A percentile compares a stretch with the other conserved stretches of the same genome.
phyloP scores from a whole-genome alignment of 129 eudicot species.

The Ambrosia artemisiifolia region DNA sequence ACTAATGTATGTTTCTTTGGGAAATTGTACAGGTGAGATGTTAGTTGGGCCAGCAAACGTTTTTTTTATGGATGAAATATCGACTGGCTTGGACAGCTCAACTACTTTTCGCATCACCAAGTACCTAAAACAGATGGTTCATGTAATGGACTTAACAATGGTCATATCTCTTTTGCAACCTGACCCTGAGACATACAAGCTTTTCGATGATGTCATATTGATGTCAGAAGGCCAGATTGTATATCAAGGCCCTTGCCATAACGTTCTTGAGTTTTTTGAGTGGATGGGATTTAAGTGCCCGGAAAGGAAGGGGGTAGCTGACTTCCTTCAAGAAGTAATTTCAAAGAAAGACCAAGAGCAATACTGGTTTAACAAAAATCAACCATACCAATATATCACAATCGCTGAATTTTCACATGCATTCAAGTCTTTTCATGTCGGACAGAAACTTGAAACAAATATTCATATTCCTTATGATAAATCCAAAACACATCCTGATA shows the following conservation, averaged over 20 bases:
- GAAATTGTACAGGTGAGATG: slow-evolving; percentile 48
- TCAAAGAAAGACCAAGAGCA: slow-evolving; percentile 36
- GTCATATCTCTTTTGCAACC: slow-evolving; percentile 62
- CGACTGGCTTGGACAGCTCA: slow-evolving; percentile 59
- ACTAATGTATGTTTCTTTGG: no score
- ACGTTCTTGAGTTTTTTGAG: slow-evolving; percentile 46
- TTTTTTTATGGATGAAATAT: slow-evolving; percentile 62
- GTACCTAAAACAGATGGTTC: slow-evolving; percentile 45
- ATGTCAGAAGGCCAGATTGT: slow-evolving; percentile 57
- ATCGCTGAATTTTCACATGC: slow-evolving; percentile 17
- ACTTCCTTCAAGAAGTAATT: slow-evolving; percentile 37
- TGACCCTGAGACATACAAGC: slow-evolving; percentile 52
- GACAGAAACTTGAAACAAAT: slow-evolving; percentile 25
- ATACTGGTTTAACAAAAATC: slow-evolving; percentile 24
- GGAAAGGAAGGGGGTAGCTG: slow-evolving; percentile 42
- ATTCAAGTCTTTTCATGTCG: slow-evolving; percentile 32
- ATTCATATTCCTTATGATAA: slow-evolving; percentile 26
- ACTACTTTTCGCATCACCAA: slow-evolving; percentile 50
- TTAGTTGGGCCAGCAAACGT: slow-evolving; percentile 60
- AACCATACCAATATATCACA: slow-evolving; percentile 22
- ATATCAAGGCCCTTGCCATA: slow-evolving; percentile 56
- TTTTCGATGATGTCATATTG: slow-evolving; percentile 57
- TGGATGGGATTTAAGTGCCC: slow-evolving; percentile 48
- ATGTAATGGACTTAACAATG: slow-evolving; percentile 50
- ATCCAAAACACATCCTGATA: slow-evolving; percentile 19